Base-by-base conservation (phyloP, 1,284 basidiomycete genomes). In the Abortiporus biennis region DNA sequence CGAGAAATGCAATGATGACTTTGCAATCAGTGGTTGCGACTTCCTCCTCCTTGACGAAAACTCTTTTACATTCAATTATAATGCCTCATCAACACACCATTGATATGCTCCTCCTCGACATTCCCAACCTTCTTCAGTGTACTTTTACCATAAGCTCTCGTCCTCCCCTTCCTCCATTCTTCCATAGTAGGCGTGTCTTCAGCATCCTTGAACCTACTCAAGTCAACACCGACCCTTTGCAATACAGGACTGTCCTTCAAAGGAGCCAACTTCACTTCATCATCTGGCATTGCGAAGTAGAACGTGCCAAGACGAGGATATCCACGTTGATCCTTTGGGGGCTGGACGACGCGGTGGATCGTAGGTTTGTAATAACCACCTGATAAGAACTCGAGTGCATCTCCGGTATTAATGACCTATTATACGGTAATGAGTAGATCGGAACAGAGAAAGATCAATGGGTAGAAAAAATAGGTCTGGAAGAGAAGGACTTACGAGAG, bases 251-350 rank as follows among this genome's bases (percentile, higher is more conserved):
- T 65, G 5, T 58, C 52, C 21, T 27, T 38, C 12, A 62, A 40
- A 4, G 64, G 62, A 11, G 41, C 40, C 23, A 66, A 53, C 24
- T 40, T 44, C n/a, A 61, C 50, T 22, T 56, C 44, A 47, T 64
- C 62, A 38, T 59, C 57, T 23, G 59, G 51, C 32, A 59, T 54
- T 9, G 50, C 59, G 47, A 73, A 72, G 57, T 71, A 72, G 47
- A 69, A 63, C 15, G 68, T 54, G 9, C 69, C 67, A 6, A 72
- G 59, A 13, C 71, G 61, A 36, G 62, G 53, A 48, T 56, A 56
- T 15, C 67, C 59, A 0, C 56, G 58, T 48, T 77, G 76, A 48
- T 76, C 74, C 12, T 55, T 47, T 0, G 73, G 74, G 6, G 74
- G 76, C 19, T 69, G 64, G 21, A 68, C 53, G 37, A 77, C 74